phyloP scores from a whole-genome alignment of 2,329 filamentous ascomycete species.

The Fusarium hostae region DNA sequence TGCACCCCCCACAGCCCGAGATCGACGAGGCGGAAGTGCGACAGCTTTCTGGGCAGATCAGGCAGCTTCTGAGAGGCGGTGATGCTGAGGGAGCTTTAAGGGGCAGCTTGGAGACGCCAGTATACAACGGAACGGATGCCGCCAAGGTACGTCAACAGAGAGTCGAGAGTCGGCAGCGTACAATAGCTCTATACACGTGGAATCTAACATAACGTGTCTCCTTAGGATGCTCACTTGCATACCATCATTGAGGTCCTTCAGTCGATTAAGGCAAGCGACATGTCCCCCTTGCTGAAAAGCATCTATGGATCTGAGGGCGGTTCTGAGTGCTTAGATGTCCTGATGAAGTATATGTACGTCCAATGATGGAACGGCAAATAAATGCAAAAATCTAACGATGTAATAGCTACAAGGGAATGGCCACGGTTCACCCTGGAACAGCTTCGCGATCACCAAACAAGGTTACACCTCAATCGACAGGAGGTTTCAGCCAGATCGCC shows the following conservation, averaged over 20 bases:
- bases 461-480: slow-evolving; percentile 78
- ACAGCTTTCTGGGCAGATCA: slow-evolving; percentile 80
- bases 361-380: not conserved
- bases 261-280: slow-evolving; percentile 95
- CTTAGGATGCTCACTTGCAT: slow-evolving; percentile 83
- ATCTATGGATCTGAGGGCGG: slow-evolving; percentile 84
- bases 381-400: slow-evolving; percentile 17
- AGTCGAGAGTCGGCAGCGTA: not conserved
- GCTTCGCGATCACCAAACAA: slow-evolving; percentile 56
- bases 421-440: slow-evolving; percentile 55
- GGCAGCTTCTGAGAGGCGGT: slow-evolving; percentile 86
- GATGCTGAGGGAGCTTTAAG: slow-evolving; percentile 88
- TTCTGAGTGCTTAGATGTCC: slow-evolving; percentile 84
- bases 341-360: slow-evolving; percentile 97
- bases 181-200: not conserved
- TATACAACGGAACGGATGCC: slow-evolving; percentile 71
- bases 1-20: slow-evolving; percentile 80
- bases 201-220: not conserved
- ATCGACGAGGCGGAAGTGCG: slow-evolving; percentile 82
- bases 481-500: slow-evolving; percentile 84
- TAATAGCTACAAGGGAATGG: slow-evolving; percentile 90
- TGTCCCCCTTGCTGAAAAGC: slow-evolving; percentile 85
- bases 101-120: slow-evolving; percentile 85
- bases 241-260: slow-evolving; percentile 94
- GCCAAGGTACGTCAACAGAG: slow-evolving; percentile 62